Conservation (phyloP, 1,139 yeast species). For the Spencermartinsiella ligniputridi region DNA sequence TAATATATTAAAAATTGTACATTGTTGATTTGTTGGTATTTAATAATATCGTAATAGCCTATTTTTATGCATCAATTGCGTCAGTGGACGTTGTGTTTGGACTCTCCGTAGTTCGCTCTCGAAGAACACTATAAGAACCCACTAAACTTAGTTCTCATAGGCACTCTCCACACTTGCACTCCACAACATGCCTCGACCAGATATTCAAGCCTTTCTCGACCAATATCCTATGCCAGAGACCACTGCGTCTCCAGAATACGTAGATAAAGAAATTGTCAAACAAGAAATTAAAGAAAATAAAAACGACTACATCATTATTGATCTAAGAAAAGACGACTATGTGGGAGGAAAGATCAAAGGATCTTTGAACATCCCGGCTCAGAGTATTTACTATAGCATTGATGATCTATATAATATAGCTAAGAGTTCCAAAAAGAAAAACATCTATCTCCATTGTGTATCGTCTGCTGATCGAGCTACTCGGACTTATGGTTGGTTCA, state of each 20-base stretch:
- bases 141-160: too few species aligned
- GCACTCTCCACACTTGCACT: too few species aligned
- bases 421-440: conserved; percentile 20
- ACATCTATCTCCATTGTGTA: conserved; percentile 21
- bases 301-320: conserved; percentile 20
- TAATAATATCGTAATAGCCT: too few species aligned
- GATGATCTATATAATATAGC: conserved; percentile 21
- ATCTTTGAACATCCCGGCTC: conserved; percentile 27
- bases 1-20: too few species aligned
- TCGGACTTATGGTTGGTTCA: conserved; percentile 25
- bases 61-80: too few species aligned
- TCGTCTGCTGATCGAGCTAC: conserved; percentile 25
- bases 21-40: too few species aligned
- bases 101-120: too few species aligned
- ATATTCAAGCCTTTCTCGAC: conserved; percentile 22
- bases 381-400: conserved; percentile 21
- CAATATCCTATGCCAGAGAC: conserved; percentile 20
- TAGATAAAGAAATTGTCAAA: conserved; percentile 19
- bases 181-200: conserved; percentile 11
- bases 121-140: too few species aligned
- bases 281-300: conserved; percentile 12
- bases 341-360: conserved; percentile 25
- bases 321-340: conserved; percentile 24
- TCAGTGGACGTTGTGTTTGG: too few species aligned
- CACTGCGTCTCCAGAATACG: conserved; percentile 15